A percentile compares a stretch with the other conserved stretches of the same genome.
Conservation (phyloP, 2,329 filamentous ascomycete genomes). For the Penicillium fuscoglaucum region DNA sequence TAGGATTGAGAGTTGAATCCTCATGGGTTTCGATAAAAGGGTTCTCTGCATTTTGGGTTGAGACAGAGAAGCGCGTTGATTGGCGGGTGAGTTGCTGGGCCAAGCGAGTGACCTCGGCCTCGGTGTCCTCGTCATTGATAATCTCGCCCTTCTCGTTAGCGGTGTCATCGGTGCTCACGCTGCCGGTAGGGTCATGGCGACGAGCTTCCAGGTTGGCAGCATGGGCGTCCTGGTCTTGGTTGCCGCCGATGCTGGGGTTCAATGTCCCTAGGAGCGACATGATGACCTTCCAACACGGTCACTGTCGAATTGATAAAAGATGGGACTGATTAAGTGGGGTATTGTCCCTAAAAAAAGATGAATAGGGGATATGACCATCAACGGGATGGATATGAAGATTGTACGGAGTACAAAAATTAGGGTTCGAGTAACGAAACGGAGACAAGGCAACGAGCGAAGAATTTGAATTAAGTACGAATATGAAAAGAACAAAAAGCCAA, state of each 20-base stretch:
- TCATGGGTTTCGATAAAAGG: constrained; percentile 37
- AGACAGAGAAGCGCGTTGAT: constrained; percentile 34
- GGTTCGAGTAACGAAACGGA: background rate
- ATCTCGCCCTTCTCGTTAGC: constrained; percentile 26
- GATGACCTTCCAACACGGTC: constrained; percentile 16
- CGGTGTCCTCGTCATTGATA: constrained; percentile 28
- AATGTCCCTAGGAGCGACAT: constrained; percentile 40
- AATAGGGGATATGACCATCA: background rate
- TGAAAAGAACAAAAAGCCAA: background rate
- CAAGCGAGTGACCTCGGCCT: constrained; percentile 35
- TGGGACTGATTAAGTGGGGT: background rate
- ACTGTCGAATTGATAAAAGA: background rate
- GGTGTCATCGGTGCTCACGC: constrained; percentile 31
- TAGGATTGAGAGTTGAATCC: constrained; percentile 47
- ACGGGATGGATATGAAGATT: background rate
- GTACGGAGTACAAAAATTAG: background rate
- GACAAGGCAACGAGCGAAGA: background rate
- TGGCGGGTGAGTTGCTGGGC: constrained; percentile 39
- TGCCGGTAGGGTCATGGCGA: constrained; percentile 23
- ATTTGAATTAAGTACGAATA: background rate
- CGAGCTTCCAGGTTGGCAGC: constrained; percentile 11
- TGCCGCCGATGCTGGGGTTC: constrained; percentile 30
- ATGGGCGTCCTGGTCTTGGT: background rate
- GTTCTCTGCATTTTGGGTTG: constrained; percentile 31
- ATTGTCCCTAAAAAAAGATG: background rate